Evolutionary conservation across 257 asterid species (phyloP).

Genomic region (Leptodermis oblonga): DNA sequence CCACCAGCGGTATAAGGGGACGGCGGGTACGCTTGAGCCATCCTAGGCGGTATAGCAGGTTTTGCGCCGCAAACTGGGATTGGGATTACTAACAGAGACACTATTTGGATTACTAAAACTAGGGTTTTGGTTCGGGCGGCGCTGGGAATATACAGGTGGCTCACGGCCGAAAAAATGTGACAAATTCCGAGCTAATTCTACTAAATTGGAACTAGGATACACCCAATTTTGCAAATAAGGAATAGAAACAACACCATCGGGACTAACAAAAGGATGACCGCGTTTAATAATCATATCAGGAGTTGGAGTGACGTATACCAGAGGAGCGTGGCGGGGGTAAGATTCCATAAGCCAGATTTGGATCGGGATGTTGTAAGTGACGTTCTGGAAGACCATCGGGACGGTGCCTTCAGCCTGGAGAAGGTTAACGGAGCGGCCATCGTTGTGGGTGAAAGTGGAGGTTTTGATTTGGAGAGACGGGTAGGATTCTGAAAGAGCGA

Average conservation of each 20-base stretch:
- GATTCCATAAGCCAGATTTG: constrained; percentile 86
- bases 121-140: constrained; percentile 36
- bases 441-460: constrained; percentile 88
- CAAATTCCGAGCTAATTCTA: constrained; percentile 62
- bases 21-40: constrained; percentile 36
- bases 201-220: constrained; percentile 76
- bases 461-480: constrained; percentile 82
- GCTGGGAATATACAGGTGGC: constrained; percentile 81
- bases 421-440: constrained; percentile 79
- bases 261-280: constrained; percentile 73
- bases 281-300: constrained; percentile 84
- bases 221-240: constrained; percentile 75
- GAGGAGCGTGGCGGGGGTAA: constrained; percentile 81
- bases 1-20: constrained; percentile 52
- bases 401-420: constrained; percentile 88
- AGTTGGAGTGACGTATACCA: constrained; percentile 85
- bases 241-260: constrained; percentile 76
- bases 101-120: constrained; percentile 11
- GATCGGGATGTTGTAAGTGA: constrained; percentile 82
- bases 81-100: constrained; percentile 9
- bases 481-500: constrained; percentile 50
- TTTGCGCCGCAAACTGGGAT: constrained; percentile 27
- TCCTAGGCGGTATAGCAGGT: constrained; percentile 73
- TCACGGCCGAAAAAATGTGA: constrained; percentile 65
- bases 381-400: constrained; percentile 64